Conservation (phyloP, 306 rosid species). For the Glycine latifolia region DNA sequence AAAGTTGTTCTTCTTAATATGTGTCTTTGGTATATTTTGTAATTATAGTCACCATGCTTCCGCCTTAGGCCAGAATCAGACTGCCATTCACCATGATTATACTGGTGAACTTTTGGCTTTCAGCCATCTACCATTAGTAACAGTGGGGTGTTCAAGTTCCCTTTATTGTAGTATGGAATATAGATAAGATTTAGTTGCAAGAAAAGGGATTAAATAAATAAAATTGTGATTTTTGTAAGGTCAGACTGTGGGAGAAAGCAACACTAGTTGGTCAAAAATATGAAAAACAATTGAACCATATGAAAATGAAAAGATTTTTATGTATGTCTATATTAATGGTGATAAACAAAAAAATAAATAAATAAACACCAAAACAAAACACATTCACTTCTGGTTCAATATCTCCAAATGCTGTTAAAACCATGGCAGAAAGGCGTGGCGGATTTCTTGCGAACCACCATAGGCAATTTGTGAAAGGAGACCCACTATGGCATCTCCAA, state of each 20-base stretch:
- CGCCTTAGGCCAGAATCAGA: too few relatives aligned
- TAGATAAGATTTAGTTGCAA: background rate
- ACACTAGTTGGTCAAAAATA: background rate
- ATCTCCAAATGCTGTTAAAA: background rate
- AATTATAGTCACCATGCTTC: too few relatives aligned
- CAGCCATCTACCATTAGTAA: too few relatives aligned
- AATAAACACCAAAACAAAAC: too few relatives aligned
- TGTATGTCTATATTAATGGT: constrained; percentile 6
- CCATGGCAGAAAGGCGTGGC: too few relatives aligned
- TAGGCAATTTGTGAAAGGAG: too few relatives aligned
- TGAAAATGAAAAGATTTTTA: background rate
- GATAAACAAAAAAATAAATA: background rate
- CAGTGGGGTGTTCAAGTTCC: background rate
- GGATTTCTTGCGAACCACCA: too few relatives aligned
- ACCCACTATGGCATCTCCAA: too few relatives aligned
- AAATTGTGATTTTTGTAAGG: background rate
- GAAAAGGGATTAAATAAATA: background rate
- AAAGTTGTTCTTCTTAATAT: too few relatives aligned
- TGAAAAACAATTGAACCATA: constrained; percentile 11
- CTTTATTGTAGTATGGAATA: background rate
- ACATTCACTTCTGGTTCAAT: constrained; percentile 9
- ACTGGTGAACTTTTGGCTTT: too few relatives aligned
- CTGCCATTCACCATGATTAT: too few relatives aligned
- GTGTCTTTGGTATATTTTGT: too few relatives aligned
- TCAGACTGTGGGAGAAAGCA: background rate